A percentile compares a stretch with the other conserved stretches of the same genome.
These are phyloP conservation scores for Ceratocystis albifundus DNA, from an alignment of 2,329 filamentous ascomycete species.

Conservation along the genomic window DNA sequence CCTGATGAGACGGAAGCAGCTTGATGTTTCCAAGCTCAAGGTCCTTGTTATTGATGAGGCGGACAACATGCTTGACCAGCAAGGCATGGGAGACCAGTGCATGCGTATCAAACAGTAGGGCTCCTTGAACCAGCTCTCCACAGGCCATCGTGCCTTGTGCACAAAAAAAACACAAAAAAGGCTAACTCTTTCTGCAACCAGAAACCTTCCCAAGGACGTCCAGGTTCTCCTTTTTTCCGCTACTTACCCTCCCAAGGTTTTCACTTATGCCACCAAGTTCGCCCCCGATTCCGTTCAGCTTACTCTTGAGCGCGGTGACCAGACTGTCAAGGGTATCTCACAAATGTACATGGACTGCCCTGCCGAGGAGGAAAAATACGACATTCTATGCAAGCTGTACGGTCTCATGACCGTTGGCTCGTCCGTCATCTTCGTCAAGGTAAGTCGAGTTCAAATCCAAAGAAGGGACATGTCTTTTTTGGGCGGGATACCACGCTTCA, in stretches of 20 bases:
- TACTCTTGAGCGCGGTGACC: conserved; percentile 76
- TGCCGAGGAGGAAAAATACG: conserved; percentile 71
- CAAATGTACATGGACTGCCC: conserved; percentile 96
- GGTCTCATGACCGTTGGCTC: conserved; percentile 93
- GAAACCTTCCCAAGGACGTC: conserved; percentile 59
- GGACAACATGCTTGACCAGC: conserved; percentile 96
- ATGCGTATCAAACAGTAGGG: conserved; percentile 72
- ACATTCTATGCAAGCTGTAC: conserved; percentile 81
- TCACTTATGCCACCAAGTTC: conserved; percentile 71
- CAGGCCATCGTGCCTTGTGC: no score
- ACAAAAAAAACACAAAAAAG: no score
- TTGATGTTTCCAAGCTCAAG: conserved; percentile 61
- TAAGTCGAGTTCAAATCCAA: conserved; percentile 32
- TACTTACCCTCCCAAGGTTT: conserved; percentile 77
- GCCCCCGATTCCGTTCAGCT: conserved; percentile 78
- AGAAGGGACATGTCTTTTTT: not conserved
- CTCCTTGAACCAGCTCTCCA: no score
- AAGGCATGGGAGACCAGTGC: conserved; percentile 91
- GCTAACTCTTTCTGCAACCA: conserved; percentile 30
- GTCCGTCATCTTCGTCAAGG: conserved; percentile 95
- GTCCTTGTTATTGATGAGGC: conserved; percentile 91
- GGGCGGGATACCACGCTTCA: not conserved
- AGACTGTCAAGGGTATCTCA: conserved; percentile 93
- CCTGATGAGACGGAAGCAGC: conserved; percentile 62
- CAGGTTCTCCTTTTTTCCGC: conserved; percentile 94